phyloP scores from a whole-genome alignment of 2,329 filamentous ascomycete species.

The Arthroderma sp. region DNA sequence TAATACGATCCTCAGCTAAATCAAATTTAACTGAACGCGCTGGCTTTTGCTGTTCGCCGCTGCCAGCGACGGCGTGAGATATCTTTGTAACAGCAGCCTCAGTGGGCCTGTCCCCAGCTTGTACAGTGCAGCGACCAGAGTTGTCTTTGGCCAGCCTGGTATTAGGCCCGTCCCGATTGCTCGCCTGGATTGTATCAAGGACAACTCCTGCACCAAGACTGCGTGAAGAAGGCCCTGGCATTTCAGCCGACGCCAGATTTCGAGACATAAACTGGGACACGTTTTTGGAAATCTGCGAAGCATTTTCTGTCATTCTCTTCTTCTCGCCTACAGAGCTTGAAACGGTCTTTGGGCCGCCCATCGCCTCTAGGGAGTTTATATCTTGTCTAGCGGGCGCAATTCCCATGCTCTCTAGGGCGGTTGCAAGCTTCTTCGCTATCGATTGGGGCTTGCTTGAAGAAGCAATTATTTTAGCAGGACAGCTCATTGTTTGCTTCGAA shows the following conservation, averaged over 20 bases:
- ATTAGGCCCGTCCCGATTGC: not conserved
- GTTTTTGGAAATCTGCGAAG: slow-evolving; percentile 13
- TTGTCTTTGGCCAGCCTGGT: not conserved
- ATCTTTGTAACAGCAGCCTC: not conserved
- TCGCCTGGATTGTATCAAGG: not conserved
- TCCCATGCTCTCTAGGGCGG: slow-evolving; percentile 3
- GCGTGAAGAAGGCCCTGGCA: not conserved
- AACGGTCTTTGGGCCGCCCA: not conserved
- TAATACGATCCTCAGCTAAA: not conserved
- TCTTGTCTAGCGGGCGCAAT: not conserved
- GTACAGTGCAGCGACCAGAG: not conserved
- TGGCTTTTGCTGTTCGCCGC: not conserved
- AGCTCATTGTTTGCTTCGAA: no score
- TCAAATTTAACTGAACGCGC: not conserved
- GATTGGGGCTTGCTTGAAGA: not conserved
- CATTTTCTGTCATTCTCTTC: not conserved
- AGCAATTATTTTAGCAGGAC: not conserved
- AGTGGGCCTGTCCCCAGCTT: not conserved
- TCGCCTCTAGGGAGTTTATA: not conserved
- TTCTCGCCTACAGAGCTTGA: not conserved
- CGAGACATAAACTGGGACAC: slow-evolving; percentile 15
- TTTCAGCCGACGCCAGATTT: not conserved
- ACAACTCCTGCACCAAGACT: not conserved
- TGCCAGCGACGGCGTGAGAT: not conserved
- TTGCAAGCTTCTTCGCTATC: slow-evolving; percentile 8